Evolutionary conservation across 192 early-diverging fungal genomes (phyloP), one percentile per base, ranked within the genome.

Genomic region (Spinellus fusiger): DNA sequence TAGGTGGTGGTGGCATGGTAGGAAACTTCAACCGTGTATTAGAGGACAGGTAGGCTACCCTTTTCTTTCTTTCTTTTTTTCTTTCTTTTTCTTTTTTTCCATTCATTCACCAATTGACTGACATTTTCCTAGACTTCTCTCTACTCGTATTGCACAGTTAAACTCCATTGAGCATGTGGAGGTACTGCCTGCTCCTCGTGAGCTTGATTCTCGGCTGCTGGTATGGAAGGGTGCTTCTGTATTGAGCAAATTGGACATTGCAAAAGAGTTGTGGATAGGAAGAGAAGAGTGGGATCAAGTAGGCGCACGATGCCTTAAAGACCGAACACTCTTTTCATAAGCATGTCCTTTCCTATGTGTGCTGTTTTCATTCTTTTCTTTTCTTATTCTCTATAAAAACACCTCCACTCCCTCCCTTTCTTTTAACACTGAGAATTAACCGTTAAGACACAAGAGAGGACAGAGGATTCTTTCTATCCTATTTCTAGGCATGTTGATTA

Each of bases 141-240:
- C 61, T 13, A 61, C 75, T 4, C 60, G 66, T 22, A 61, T 78
- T 62, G 79, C 77, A 1, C 52, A 67, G 15, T 60, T 58, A 3
- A 50, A 64, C 13, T 66, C 56, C 13, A 71, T 73, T 44, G 86
- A 87, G 56, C 77, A 80, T 13, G 79, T 81, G 0, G 85, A 89
- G 27, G 80, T 93, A 0, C 64, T 93, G 34, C 84, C 88, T 9
- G 82, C 87, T 9, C 91, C 93, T 1, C 72, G 91, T 10, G 92
- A 95, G 48, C 75, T 95, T 27, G 92, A 95, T 51, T 86, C 91
- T 1, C 73, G 88, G 6, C 71, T 94, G 50, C 63, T 95, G 52
- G 87, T 82, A 1, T 95, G 93, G 93, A 95, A 94, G 65, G 93
- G 93, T 16, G 91, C 79, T 0, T 82, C 87, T 2, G 90, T 95